phyloP scores from a whole-genome alignment of 768 basidiomycete genomes.

The Dendrothele bispora region DNA sequence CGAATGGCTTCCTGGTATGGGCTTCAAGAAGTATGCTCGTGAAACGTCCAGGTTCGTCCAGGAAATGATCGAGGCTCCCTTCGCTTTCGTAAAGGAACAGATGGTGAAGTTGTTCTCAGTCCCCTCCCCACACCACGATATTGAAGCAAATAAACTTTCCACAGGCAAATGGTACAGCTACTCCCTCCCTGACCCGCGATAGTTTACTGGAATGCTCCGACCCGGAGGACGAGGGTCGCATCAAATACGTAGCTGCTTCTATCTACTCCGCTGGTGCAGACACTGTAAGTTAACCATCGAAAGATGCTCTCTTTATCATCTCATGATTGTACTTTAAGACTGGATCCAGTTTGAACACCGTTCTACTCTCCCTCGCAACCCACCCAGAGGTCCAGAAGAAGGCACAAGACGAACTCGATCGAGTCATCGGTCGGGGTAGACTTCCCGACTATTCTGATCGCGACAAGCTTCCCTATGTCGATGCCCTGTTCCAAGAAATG shows the following conservation, averaged over 20 bases:
- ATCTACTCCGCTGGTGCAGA: constrained; percentile 6
- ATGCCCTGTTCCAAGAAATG: constrained; percentile 10
- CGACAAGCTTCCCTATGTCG: constrained; percentile 10
- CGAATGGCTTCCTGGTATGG: constrained; percentile 29
- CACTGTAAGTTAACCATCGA: constrained; percentile 5
- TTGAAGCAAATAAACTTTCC: too few species aligned
- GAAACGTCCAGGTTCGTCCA: background rate
- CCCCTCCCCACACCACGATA: too few species aligned
- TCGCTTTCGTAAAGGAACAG: constrained; percentile 2
- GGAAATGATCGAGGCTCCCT: background rate
- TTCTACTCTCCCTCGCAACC: constrained; percentile 7
- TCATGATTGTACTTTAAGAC: constrained; percentile 9
- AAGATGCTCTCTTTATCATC: too few species aligned
- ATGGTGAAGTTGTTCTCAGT: too few species aligned
- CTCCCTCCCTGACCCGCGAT: background rate
- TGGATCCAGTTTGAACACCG: background rate
- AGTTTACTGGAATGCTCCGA: background rate
- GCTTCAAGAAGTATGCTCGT: constrained; percentile 21
- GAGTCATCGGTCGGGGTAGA: constrained; percentile 5
- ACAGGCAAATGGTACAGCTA: background rate
- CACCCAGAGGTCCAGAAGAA: constrained; percentile 13
- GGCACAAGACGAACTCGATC: constrained; percentile 22
- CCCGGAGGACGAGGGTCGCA: constrained; percentile 1
- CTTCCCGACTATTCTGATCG: constrained; percentile 7
- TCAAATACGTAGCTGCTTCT: background rate